Percentiles rank a stretch among this genome's conserved stretches.
Evolutionary conservation across 75 land plant genomes (phyloP).

Genomic region (Azolla pinnata): DNA sequence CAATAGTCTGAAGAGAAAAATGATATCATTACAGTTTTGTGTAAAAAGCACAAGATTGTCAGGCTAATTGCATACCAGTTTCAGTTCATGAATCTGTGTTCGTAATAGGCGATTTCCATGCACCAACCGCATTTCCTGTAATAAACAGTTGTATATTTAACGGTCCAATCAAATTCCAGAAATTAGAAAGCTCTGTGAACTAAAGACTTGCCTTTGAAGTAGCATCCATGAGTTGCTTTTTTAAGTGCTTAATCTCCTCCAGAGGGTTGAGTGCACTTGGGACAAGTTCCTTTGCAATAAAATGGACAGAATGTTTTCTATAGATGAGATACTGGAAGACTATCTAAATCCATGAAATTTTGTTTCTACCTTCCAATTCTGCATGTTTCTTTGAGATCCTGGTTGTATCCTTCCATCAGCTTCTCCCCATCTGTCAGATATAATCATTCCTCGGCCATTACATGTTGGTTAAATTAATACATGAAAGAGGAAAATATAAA

Average conservation of each 20-base stretch:
- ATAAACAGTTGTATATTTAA: too few relatives aligned
- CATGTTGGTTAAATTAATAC: too few relatives aligned
- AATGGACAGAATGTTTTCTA: neutral
- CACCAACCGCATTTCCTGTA: constrained; percentile 26
- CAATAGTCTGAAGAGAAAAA: constrained; percentile 56
- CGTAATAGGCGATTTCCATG: too few relatives aligned
- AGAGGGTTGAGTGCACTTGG: neutral
- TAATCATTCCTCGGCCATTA: too few relatives aligned
- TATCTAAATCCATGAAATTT: neutral
- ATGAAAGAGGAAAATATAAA: too few relatives aligned
- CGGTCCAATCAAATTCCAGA: too few relatives aligned
- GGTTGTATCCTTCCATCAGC: neutral
- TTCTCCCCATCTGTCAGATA: neutral
- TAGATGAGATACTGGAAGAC: too few relatives aligned
- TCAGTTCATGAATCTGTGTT: too few relatives aligned
- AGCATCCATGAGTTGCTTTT: neutral
- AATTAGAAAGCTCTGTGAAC: neutral
- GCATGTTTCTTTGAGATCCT: neutral
- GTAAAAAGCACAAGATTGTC: too few relatives aligned
- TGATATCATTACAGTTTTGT: neutral
- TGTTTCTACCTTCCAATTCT: neutral
- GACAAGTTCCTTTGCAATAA: constrained; percentile 4
- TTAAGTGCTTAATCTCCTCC: constrained; percentile 4
- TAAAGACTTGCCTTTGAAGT: constrained; percentile 1
- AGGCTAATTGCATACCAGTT: too few relatives aligned